Base-by-base conservation (phyloP, 2,329 filamentous ascomycete genomes). In the Exophiala viscosa region DNA sequence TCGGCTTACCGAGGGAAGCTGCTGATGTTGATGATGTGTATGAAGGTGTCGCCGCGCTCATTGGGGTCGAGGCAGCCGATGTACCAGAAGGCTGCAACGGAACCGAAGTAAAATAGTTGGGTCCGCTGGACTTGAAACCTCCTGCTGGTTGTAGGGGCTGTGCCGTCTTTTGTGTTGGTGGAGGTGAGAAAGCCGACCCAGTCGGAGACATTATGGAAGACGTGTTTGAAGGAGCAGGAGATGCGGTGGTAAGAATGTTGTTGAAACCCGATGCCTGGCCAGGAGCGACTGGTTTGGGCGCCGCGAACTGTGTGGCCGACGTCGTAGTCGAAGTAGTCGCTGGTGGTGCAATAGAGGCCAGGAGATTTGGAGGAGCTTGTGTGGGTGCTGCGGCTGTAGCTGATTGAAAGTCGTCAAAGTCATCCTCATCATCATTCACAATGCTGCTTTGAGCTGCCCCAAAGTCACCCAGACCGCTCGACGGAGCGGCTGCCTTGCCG, bases 391-490 rank as follows among this genome's bases (percentile, higher is more conserved):
- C 74, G 3, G 86, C 82, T 2, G 87, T 76, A 11, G 92, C 92
- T 15, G 90, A 95, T 70, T 96, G 90, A 77, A 97, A 97, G 67
- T 99, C 93, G 67, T 97, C 93, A 66, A 97, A 97, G 59, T 96
- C 93, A 62, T 96, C 91, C 59, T 96, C 92, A 57, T 88, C 86
- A 46, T 82, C 84, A 38, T 76, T 75, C 42, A 73, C 74, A 8
- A 80, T 45, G 28, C 45, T 54, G 17, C 49, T 75, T 57, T 72
- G 66, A 57, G 74, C 67, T 44, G 70, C 68, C 35, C 70, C 73
- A 60, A 75, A 72, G 50, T 71, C 70, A 58, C 73, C 48, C 14
- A 69, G 70, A 17, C 70, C 69, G 20, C 73, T 67, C 6, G 72
- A 70, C 32, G 71, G 63, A 18, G 70, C 65, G 15, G 71, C 66